A percentile compares a stretch with the other conserved stretches of the same genome.
These are phyloP conservation scores for Galerina sulciceps DNA, from an alignment of 768 basidiomycete species.

Conservation along the genomic window DNA sequence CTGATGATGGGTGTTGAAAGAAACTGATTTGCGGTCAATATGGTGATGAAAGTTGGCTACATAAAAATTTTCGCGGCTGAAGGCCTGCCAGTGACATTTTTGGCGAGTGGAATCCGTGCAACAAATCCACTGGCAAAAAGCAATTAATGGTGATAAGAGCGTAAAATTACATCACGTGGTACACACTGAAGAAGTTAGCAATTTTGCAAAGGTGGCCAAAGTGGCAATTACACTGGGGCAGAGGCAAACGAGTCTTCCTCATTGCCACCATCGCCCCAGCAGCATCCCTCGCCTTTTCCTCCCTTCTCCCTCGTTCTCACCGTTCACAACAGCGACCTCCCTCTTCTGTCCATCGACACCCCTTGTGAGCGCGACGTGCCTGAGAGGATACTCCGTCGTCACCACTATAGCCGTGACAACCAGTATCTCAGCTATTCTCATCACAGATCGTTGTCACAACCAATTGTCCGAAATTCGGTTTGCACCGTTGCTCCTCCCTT, in stretches of 20 bases:
- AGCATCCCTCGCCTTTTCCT: not conserved
- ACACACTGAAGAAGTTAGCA: slow-evolving; percentile 14
- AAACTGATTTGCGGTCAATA: no score
- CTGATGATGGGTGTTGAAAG: no score
- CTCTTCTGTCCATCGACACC: not conserved
- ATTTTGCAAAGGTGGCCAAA: slow-evolving; percentile 19
- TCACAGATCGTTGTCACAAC: slow-evolving; percentile 15
- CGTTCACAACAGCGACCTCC: slow-evolving; percentile 8
- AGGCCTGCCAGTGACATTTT: no score
- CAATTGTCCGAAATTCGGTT: not conserved
- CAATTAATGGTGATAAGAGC: not conserved
- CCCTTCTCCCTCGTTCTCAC: slow-evolving; percentile 7
- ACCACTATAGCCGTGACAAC: slow-evolving; percentile 28
- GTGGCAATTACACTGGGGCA: slow-evolving; percentile 9
- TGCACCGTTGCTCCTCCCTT: not conserved
- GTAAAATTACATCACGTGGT: slow-evolving; percentile 10
- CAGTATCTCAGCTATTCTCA: slow-evolving; percentile 12
- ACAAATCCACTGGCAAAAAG: no score
- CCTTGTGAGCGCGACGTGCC: slow-evolving; percentile 5
- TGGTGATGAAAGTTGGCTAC: no score
- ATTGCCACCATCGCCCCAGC: slow-evolving; percentile 14
- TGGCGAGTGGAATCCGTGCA: no score
- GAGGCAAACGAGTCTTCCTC: slow-evolving; percentile 14
- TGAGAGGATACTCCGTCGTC: slow-evolving; percentile 8
- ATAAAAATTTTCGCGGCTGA: no score